A percentile compares a stretch with the other conserved stretches of the same genome.
These are phyloP conservation scores for Dendrobium officinale DNA, from an alignment of 106 monocot species.

Conservation along the genomic window DNA sequence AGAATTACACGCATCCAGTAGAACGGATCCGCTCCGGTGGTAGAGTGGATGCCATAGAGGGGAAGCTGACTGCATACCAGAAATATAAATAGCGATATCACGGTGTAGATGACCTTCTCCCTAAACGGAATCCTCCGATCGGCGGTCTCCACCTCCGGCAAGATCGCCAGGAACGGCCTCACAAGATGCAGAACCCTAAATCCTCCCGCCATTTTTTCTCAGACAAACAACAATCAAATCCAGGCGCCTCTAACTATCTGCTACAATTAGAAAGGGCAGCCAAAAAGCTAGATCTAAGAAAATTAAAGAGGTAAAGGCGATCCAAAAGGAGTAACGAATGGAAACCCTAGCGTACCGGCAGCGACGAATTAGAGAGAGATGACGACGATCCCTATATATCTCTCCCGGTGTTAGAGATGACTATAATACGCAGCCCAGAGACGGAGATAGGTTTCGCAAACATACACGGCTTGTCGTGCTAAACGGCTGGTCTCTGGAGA, in stretches of 20 bases:
- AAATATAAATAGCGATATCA: constrained; percentile 15
- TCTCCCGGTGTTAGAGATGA: too few relatives aligned
- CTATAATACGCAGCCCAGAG: too few relatives aligned
- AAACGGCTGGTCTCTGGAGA: too few relatives aligned
- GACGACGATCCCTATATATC: background rate
- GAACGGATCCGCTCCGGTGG: constrained; percentile 24
- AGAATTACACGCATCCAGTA: constrained; percentile 29
- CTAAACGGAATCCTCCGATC: constrained; percentile 17
- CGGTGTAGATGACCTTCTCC: constrained; percentile 21
- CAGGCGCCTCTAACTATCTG: background rate
- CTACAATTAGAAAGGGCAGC: background rate
- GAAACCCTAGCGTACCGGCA: background rate
- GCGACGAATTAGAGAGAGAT: background rate
- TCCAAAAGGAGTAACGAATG: background rate
- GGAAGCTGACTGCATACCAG: constrained; percentile 18
- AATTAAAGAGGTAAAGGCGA: background rate
- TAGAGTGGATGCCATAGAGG: constrained; percentile 20
- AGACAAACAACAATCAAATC: background rate
- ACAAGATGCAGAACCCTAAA: constrained; percentile 13
- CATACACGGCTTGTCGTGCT: too few relatives aligned
- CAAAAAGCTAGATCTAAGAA: background rate
- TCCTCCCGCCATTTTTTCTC: constrained; percentile 13
- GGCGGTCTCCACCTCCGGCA: constrained; percentile 16
- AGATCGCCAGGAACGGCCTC: constrained; percentile 17
- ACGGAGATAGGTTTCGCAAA: too few relatives aligned